Conservation (phyloP, 352 stramenopile genomes). For the Thraustochytrium sp. region DNA sequence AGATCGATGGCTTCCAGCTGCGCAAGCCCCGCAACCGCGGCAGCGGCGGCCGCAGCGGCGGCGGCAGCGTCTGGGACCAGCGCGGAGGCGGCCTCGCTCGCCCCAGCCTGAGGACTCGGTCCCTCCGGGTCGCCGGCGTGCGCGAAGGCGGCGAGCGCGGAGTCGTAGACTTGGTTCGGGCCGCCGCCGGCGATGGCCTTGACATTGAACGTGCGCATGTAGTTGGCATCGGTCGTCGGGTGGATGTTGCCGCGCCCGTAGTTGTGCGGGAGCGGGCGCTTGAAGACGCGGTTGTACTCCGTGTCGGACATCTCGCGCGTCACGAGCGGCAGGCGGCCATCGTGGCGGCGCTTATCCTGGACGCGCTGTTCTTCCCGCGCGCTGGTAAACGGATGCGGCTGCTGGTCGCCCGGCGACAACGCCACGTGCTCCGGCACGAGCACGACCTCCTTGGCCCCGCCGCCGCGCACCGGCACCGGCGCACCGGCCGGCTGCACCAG, state of each 20-base stretch:
- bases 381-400: no score
- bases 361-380: background rate
- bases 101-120: no score
- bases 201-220: constrained; percentile 3
- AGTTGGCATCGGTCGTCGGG: background rate
- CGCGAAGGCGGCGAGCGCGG: background rate
- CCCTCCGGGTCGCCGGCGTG: no score
- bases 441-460: background rate
- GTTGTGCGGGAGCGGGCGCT: constrained; percentile 19
- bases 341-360: background rate
- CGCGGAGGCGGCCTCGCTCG: background rate
- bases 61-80: no score
- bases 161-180: background rate
- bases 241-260: constrained; percentile 1
- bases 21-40: no score
- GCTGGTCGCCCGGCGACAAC: background rate
- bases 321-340: background rate
- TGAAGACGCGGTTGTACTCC: constrained; percentile 21
- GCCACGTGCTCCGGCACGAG: background rate
- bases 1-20: background rate
- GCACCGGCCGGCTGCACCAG: background rate
- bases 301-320: constrained; percentile 32
- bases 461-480: background rate
- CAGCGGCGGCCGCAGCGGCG: no score
- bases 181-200: background rate